Base-by-base conservation (phyloP, 257 asterid genomes). In the Petunia axillaris region DNA sequence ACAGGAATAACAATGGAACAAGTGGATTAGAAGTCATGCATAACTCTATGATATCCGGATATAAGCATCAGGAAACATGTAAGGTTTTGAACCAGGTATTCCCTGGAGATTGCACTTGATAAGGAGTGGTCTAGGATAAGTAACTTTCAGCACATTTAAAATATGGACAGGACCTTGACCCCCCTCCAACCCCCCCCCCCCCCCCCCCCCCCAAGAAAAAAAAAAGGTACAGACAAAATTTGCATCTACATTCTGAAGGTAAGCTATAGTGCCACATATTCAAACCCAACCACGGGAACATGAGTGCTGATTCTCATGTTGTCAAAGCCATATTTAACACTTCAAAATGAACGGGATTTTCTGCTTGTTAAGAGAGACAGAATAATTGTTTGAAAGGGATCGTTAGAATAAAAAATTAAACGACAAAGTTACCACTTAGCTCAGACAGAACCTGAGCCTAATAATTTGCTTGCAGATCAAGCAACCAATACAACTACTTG, bases 171-270 rank as follows among this genome's bases (percentile, higher is more conserved):
- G 25, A 25, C 25, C 25, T 25, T 25, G 25, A 25, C 25, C 25
- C 25, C 25, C 25, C 25, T 25, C 25, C 25, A 25, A n/a, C n/a
- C n/a, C 25, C 25, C 25, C 25, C 25, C 25, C 25, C 25, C 25
- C 25, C 25, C 25, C 25, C 25, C 25, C 25, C 25, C 25, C 25
- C 25, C 25, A 25, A 25, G 25, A 25, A 25, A 25, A 25, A 25
- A 25, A 25, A 25, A 25, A 25, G 25, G 25, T 25, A 25, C 25
- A 67, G 55, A 48, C n/a, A 67, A 67, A 67, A 67, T 38, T 67
- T 67, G 39, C 75, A 67, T 25, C 75, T n/a, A 67, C 75, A 43
- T 67, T 67, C 55, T 43, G 8, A 67, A n/a, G 55, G 55, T 67
- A 3, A 43, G 7, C 8, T 67, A 41, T 8, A 25, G 25, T 25